phyloP scores from a whole-genome alignment of 2,329 filamentous ascomycete species.

The Xylariales sp. region DNA sequence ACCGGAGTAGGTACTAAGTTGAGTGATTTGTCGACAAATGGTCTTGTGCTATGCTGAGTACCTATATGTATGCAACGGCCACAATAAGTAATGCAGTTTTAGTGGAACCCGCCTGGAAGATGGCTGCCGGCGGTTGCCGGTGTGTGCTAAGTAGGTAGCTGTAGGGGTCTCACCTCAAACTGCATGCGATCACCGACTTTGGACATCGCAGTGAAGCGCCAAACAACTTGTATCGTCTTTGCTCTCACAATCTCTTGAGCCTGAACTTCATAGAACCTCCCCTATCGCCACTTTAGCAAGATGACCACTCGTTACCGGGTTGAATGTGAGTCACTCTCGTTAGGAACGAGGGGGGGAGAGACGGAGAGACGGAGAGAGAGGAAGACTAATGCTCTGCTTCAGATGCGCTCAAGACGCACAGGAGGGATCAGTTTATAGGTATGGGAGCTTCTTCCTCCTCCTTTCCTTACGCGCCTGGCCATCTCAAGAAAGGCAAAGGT shows the following conservation, averaged over 20 bases:
- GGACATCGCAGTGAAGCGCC: not conserved
- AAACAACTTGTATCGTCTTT: not conserved
- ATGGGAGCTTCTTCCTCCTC: slow-evolving; percentile 16
- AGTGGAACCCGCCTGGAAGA: not conserved
- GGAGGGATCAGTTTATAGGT: slow-evolving; percentile 85
- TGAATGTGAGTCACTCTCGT: slow-evolving; percentile 69
- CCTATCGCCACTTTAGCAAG: slow-evolving; percentile 15
- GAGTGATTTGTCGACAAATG: too few relatives aligned
- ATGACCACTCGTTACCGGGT: slow-evolving; percentile 66
- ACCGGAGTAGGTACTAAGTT: too few relatives aligned
- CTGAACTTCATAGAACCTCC: not conserved
- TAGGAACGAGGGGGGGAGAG: too few relatives aligned
- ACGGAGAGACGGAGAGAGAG: not conserved
- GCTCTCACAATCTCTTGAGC: not conserved
- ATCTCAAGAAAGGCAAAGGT: too few relatives aligned
- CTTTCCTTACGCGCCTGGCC: not conserved
- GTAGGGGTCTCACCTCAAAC: too few relatives aligned
- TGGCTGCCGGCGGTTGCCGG: slow-evolving; percentile 5
- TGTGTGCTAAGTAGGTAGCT: too few relatives aligned
- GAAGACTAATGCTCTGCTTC: slow-evolving; percentile 3
- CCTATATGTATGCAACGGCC: not conserved
- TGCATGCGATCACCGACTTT: not conserved
- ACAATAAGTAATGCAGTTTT: not conserved
- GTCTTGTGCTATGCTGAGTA: not conserved
- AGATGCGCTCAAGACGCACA: slow-evolving; percentile 74